A percentile compares a stretch with the other conserved stretches of the same genome.
phyloP scores from a whole-genome alignment of 2,329 filamentous ascomycete genomes.

The Diaporthe ilicicola region DNA sequence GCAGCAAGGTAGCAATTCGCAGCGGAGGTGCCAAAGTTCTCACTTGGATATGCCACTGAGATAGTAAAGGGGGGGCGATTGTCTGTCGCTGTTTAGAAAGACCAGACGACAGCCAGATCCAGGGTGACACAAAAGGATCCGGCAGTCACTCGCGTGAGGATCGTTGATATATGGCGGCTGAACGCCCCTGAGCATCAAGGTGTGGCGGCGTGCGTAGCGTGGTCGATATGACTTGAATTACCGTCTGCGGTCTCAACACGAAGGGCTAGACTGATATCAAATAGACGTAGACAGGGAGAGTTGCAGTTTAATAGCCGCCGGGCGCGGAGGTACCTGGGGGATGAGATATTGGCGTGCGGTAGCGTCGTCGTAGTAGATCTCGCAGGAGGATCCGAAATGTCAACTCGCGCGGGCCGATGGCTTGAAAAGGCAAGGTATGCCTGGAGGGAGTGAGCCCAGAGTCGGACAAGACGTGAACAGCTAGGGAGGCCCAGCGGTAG shows the following conservation, averaged over 20 bases:
- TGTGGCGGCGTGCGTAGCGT: slow-evolving; percentile 17
- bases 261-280: slow-evolving; percentile 9
- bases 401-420: slow-evolving; percentile 35
- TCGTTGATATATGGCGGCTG: slow-evolving; percentile 1
- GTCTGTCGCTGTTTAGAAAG: neutral
- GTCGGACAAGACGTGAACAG: slow-evolving; percentile 36
- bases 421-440: slow-evolving; percentile 16
- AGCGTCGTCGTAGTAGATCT: slow-evolving; percentile 17
- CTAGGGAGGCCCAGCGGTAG: slow-evolving; percentile 52
- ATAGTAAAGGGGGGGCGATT: neutral
- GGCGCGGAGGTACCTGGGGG: slow-evolving; percentile 2
- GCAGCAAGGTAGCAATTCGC: neutral
- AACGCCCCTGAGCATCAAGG: neutral
- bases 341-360: slow-evolving; percentile 21
- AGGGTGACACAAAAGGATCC: neutral
- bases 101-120: neutral
- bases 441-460: slow-evolving; percentile 12
- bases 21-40: neutral
- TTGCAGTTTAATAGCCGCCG: slow-evolving; percentile 15
- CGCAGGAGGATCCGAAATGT: slow-evolving; percentile 7
- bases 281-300: neutral
- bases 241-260: slow-evolving; percentile 12
- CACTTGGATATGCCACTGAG: neutral
- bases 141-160: neutral
- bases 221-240: neutral